These are phyloP conservation scores for Hanseniaspora meyeri DNA, from an alignment of 805 yeast genomes.

Conservation along the genomic window DNA sequence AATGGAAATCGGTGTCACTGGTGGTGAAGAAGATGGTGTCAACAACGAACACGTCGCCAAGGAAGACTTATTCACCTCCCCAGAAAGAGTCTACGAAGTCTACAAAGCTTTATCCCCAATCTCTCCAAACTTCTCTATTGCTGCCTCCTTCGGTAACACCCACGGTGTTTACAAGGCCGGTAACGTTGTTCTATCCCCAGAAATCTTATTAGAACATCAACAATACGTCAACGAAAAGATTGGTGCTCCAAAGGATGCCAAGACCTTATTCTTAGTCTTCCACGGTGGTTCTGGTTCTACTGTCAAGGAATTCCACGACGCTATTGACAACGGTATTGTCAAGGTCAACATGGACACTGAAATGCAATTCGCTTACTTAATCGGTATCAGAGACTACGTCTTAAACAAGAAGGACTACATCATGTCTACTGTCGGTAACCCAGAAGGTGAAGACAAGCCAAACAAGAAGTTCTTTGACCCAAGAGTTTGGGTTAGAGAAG, in stretches of 20 bases:
- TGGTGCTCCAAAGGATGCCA: slow-evolving; percentile 35
- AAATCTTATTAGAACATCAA: slow-evolving; percentile 92
- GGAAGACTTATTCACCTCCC: slow-evolving; percentile 80
- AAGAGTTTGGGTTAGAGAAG: slow-evolving; percentile 99
- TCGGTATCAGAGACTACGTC: slow-evolving; percentile 95
- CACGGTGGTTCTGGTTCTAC: slow-evolving; percentile 99
- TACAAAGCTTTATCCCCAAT: slow-evolving; percentile 81
- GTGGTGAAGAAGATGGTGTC: slow-evolving; percentile 99
- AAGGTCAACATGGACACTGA: slow-evolving; percentile 99
- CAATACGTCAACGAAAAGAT: slow-evolving; percentile 62
- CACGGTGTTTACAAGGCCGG: slow-evolving; percentile 99
- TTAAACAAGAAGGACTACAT: slow-evolving; percentile 93
- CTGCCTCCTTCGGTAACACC: slow-evolving; percentile 98
- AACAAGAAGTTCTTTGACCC: slow-evolving; percentile 99
- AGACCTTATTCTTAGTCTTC: slow-evolving; percentile 94
- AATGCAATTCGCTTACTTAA: slow-evolving; percentile 94
- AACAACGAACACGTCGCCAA: slow-evolving; percentile 89
- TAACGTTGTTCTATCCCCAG: slow-evolving; percentile 87
- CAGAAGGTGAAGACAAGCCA: slow-evolving; percentile 98
- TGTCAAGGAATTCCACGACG: slow-evolving; percentile 81
- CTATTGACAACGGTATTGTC: slow-evolving; percentile 87
- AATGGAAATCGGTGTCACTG: slow-evolving; percentile 99
- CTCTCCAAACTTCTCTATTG: slow-evolving; percentile 96
- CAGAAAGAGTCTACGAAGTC: slow-evolving; percentile 88
- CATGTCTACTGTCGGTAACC: slow-evolving; percentile 87